phyloP scores from a whole-genome alignment of 768 basidiomycete genomes.

The Mycena floridula region DNA sequence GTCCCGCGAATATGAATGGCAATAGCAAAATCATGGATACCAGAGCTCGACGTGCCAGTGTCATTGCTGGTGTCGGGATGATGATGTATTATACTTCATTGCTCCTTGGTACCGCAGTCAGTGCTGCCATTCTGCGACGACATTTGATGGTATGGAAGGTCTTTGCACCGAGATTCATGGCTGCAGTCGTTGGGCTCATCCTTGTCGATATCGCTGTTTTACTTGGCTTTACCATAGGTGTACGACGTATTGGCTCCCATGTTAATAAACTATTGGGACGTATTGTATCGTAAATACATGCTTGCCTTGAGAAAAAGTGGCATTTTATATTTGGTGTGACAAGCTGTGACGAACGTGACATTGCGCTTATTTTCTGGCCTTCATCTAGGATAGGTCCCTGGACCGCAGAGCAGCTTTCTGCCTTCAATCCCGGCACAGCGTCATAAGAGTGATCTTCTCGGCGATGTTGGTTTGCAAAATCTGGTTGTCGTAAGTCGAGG shows the following conservation, averaged over 20 bases:
- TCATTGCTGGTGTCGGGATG: constrained; percentile 54
- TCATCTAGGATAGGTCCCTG: too few relatives aligned
- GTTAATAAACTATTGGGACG: constrained; percentile 8
- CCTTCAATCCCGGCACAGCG: too few relatives aligned
- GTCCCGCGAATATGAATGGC: constrained; percentile 13
- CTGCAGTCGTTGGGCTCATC: constrained; percentile 57
- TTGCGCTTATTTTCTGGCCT: too few relatives aligned
- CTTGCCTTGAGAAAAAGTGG: too few relatives aligned
- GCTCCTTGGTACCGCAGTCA: constrained; percentile 62
- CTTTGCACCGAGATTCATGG: constrained; percentile 93
- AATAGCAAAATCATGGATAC: constrained; percentile 17
- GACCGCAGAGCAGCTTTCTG: too few relatives aligned
- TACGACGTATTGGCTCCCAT: constrained; percentile 31
- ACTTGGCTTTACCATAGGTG: constrained; percentile 55
- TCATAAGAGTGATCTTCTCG: too few relatives aligned
- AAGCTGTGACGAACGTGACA: too few relatives aligned
- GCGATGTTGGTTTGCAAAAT: too few relatives aligned
- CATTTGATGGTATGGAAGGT: constrained; percentile 99
- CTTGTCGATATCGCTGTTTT: constrained; percentile 67
- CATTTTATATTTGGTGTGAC: too few relatives aligned
- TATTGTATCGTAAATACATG: too few relatives aligned
- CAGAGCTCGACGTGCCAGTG: constrained; percentile 31
- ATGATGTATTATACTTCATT: constrained; percentile 64
- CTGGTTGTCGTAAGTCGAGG: too few relatives aligned
- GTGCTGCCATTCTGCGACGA: constrained; percentile 69